Base-by-base conservation (phyloP, 352 stramenopile species). In the Globisporangium sylvaticum region DNA sequence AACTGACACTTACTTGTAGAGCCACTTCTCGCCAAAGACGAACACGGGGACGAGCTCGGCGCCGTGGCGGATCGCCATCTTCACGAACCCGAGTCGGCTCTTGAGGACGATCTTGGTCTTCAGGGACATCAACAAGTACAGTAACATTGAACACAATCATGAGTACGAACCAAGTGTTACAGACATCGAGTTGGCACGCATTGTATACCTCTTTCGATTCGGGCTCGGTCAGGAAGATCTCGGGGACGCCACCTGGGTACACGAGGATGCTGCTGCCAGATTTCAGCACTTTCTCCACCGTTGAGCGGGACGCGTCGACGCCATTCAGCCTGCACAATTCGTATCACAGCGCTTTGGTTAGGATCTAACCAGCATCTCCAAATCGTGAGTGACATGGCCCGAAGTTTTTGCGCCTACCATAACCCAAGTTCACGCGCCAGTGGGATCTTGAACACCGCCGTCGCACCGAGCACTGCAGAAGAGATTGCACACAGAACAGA, bases 401-500 rank as follows among this genome's bases (percentile, higher is more conserved):
- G 29, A 32, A 32, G 29, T 5, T 32, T 2, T 32, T 32, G 29
- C 6, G 29, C 29, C 29, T 5, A 32, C 29, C 29, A 32, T 2
- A 32, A 32, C 29, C 29, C 29, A 32, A 92, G 37, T 64, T 92
- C 84, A 52, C 84, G 84, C 0, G 75, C 79, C 1, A 90, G 67
- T 32, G 84, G 84, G 0, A 92, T 70, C 67, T 81, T 87, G 66
- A 90, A 92, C 76, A 92, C 86, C 8, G 84, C 82, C 12, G 84
- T 89, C 3, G 84, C 84, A 15, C 79, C 80, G 14, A 91, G 70
- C 22, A 70, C 81, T 90, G 24, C n/a, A 18, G 10, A 20, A 15
- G n/a, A n/a, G n/a, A n/a, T n/a, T n/a, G n/a, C n/a, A n/a, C n/a
- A n/a, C n/a, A n/a, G n/a, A n/a, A n/a, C n/a, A n/a, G n/a, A n/a